A percentile compares a stretch with the other conserved stretches of the same genome.
Evolutionary conservation across 2,329 filamentous ascomycete species (phyloP).

Genomic region (Colletotrichum liriopes): DNA sequence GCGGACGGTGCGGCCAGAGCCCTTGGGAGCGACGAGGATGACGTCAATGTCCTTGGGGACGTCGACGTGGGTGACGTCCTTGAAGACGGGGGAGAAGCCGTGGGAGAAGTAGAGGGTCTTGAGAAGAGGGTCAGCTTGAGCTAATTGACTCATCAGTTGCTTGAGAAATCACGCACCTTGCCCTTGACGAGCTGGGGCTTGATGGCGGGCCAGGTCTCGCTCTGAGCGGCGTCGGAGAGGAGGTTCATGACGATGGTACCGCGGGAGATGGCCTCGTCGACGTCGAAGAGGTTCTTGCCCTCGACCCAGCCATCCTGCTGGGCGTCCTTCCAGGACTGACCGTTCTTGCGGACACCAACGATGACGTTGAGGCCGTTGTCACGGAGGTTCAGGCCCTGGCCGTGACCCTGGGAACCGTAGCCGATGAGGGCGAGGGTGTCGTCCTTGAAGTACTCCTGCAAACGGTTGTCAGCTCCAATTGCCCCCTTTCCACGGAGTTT

Average conservation of each 20-base stretch:
- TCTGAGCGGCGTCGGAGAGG: conserved; percentile 96
- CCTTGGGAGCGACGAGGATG: conserved; percentile 99
- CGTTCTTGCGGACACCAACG: conserved; percentile 97
- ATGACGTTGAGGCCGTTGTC: conserved; percentile 99
- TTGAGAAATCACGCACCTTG: conserved; percentile 77
- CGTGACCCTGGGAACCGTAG: conserved; percentile 98
- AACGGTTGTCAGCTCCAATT: conserved; percentile 38
- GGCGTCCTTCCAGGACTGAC: conserved; percentile 98
- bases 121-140: conserved; percentile 45
- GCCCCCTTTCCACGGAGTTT: not conserved
- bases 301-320: conserved; percentile 97
- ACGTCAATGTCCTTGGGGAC: conserved; percentile 96
- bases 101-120: conserved; percentile 99
- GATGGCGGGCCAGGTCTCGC: conserved; percentile 97
- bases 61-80: conserved; percentile 98
- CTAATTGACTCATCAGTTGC: conserved; percentile 23
- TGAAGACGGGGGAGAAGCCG: conserved; percentile 99
- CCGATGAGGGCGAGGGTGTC: conserved; percentile 99
- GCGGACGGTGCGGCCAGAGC: conserved; percentile 97
- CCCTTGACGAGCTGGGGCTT: conserved; percentile 99
- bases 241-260: conserved; percentile 99
- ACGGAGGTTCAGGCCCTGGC: conserved; percentile 98
- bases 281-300: conserved; percentile 98
- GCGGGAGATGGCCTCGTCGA: conserved; percentile 94
- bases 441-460: conserved; percentile 98